Percentiles rank a stretch among this genome's conserved stretches.
Conservation (phyloP, 441 rosid species). For the Bruguiera hainesii region DNA sequence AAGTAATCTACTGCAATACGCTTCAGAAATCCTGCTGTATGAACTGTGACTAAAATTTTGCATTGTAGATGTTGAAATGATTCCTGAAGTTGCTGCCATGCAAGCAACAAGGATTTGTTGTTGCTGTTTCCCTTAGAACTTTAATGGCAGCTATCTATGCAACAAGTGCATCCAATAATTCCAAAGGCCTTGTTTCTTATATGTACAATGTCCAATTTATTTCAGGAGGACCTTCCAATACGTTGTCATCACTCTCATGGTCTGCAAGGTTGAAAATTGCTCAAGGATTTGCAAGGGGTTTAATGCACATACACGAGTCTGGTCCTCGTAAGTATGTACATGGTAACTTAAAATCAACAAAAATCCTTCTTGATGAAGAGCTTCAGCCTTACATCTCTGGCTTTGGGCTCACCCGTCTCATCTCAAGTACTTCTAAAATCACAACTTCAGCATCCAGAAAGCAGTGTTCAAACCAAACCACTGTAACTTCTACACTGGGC, state of each 20-base stretch:
- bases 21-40: too few relatives aligned
- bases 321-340: conserved; percentile 68
- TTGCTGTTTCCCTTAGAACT: background rate
- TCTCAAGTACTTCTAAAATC: conserved; percentile 36
- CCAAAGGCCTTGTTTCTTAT: background rate
- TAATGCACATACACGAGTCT: conserved; percentile 70
- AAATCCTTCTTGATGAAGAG: conserved; percentile 77
- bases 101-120: background rate
- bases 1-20: too few relatives aligned
- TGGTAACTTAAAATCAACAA: conserved; percentile 73
- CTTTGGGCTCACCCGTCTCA: conserved; percentile 62
- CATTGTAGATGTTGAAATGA: background rate
- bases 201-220: background rate
- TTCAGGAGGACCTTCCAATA: conserved; percentile 49
- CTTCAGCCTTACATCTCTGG: conserved; percentile 69
- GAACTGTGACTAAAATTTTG: background rate
- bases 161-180: background rate
- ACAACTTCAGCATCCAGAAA: conserved; percentile 40
- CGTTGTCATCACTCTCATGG: conserved; percentile 59
- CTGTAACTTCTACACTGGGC: conserved; percentile 35
- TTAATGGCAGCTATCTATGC: background rate
- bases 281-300: conserved; percentile 82
- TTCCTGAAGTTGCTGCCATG: background rate
- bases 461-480: conserved; percentile 39
- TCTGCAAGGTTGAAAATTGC: conserved; percentile 64